These are phyloP conservation scores for Aspergillus glaucus DNA, from an alignment of 2,329 filamentous ascomycete genomes.

Conservation along the genomic window DNA sequence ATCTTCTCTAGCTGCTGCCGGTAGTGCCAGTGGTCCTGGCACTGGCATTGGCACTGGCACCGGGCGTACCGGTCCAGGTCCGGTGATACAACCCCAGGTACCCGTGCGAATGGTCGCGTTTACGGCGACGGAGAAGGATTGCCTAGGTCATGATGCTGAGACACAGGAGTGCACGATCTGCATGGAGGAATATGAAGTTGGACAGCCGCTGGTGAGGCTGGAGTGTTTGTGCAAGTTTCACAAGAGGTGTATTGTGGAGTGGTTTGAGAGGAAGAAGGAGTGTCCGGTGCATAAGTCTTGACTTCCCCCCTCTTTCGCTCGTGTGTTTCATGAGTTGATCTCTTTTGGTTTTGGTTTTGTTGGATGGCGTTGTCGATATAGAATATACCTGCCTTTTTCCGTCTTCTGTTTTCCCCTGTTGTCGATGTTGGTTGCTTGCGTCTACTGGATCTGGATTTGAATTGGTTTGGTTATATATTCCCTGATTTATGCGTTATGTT, in stretches of 20 bases:
- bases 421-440: too few relatives aligned
- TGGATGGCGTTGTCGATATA: not conserved
- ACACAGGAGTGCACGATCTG: constrained; percentile 58
- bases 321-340: not conserved
- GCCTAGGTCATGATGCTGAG: constrained; percentile 47
- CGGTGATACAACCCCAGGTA: constrained; percentile 12
- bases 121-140: constrained; percentile 59
- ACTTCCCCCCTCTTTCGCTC: not conserved
- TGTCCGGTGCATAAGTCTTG: constrained; percentile 55
- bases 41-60: too few relatives aligned
- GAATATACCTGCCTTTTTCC: not conserved
- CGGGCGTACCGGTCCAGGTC: constrained; percentile 5
- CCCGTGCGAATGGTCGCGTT: constrained; percentile 42
- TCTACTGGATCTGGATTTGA: too few relatives aligned
- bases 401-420: too few relatives aligned
- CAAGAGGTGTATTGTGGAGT: constrained; percentile 53
- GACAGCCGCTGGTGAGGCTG: constrained; percentile 53
- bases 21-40: too few relatives aligned
- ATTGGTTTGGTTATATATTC: too few relatives aligned
- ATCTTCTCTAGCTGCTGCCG: constrained; percentile 4
- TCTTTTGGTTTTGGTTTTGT: not conserved
- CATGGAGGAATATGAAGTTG: constrained; percentile 58
- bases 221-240: constrained; percentile 62
- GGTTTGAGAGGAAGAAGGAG: constrained; percentile 54
- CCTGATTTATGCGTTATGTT: too few relatives aligned